A percentile compares a stretch with the other conserved stretches of the same genome.
Conservation (phyloP, 1,139 yeast genomes). For the Candida sp. region DNA sequence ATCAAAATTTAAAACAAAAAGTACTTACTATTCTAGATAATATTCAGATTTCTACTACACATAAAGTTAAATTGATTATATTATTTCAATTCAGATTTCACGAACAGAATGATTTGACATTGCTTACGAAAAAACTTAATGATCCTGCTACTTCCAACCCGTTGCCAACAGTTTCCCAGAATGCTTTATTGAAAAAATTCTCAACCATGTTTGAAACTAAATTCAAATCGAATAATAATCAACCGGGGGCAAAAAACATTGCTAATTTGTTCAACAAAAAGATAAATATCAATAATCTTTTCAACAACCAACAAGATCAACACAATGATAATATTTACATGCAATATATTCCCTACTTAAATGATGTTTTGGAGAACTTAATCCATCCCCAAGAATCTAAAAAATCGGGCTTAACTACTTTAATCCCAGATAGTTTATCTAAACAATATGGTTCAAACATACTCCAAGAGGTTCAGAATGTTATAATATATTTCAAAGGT, state of each 20-base stretch:
- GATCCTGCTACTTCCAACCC: constrained; percentile 27
- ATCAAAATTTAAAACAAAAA: constrained; percentile 22
- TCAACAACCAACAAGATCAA: constrained; percentile 20
- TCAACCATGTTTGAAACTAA: constrained; percentile 17
- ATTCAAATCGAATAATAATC: constrained; percentile 8
- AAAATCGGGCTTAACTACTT: constrained; percentile 22
- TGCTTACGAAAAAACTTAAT: constrained; percentile 23
- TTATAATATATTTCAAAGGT: constrained; percentile 80
- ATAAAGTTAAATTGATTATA: constrained; percentile 53
- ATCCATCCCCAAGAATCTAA: constrained; percentile 14
- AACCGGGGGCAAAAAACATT: constrained; percentile 12
- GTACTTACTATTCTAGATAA: constrained; percentile 26
- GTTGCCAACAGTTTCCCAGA: constrained; percentile 31
- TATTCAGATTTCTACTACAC: constrained; percentile 19
- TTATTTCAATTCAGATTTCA: constrained; percentile 69
- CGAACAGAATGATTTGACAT: constrained; percentile 19
- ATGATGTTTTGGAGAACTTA: constrained; percentile 30
- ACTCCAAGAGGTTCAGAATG: constrained; percentile 54
- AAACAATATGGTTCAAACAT: constrained; percentile 25
- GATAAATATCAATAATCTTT: constrained; percentile 22
- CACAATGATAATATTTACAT: constrained; percentile 49
- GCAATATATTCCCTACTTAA: constrained; percentile 76
- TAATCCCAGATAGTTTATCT: constrained; percentile 39
- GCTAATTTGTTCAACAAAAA: constrained; percentile 24
- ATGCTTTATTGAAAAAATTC: constrained; percentile 30